These are phyloP conservation scores for Brassica incana DNA, from an alignment of 345 rosid species.

Conservation along the genomic window DNA sequence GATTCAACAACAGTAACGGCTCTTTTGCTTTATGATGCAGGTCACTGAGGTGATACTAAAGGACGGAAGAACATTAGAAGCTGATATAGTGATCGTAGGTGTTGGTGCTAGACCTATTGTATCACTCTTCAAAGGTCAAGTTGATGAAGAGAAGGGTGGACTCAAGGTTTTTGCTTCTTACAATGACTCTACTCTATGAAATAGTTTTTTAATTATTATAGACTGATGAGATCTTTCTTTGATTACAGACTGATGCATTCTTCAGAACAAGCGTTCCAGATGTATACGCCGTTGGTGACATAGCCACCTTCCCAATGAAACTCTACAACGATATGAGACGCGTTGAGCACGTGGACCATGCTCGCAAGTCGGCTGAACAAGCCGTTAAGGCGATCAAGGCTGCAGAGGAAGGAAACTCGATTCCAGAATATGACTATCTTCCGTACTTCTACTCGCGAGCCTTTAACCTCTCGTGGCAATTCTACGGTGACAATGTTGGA, in stretches of 20 bases:
- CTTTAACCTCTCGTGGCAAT: slow-evolving; percentile 86
- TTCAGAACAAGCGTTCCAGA: slow-evolving; percentile 46
- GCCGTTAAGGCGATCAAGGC: slow-evolving; percentile 88
- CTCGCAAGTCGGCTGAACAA: slow-evolving; percentile 96
- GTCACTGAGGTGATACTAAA: slow-evolving; percentile 71
- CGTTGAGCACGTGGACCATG: slow-evolving; percentile 96
- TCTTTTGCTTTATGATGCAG: slow-evolving; percentile 21
- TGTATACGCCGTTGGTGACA: slow-evolving; percentile 91
- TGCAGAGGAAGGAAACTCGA: slow-evolving; percentile 56
- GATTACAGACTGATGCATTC: slow-evolving; percentile 37
- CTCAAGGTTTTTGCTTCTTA: slow-evolving; percentile 49
- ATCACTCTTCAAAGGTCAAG: slow-evolving; percentile 82
- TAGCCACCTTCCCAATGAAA: slow-evolving; percentile 88
- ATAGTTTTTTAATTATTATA: background rate
- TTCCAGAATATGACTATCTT: slow-evolving; percentile 64
- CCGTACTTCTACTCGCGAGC: slow-evolving; percentile 45
- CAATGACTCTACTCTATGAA: background rate
- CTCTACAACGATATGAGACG: slow-evolving; percentile 74
- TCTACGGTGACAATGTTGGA: slow-evolving; percentile 85
- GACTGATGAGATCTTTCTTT: background rate
- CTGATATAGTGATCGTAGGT: slow-evolving; percentile 92
- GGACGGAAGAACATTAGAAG: slow-evolving; percentile 86
- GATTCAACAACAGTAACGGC: background rate
- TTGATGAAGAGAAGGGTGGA: slow-evolving; percentile 92
- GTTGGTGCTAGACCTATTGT: slow-evolving; percentile 88